These are phyloP conservation scores for Monilinia aucupariae DNA, from an alignment of 2,329 filamentous ascomycete species.

Conservation along the genomic window DNA sequence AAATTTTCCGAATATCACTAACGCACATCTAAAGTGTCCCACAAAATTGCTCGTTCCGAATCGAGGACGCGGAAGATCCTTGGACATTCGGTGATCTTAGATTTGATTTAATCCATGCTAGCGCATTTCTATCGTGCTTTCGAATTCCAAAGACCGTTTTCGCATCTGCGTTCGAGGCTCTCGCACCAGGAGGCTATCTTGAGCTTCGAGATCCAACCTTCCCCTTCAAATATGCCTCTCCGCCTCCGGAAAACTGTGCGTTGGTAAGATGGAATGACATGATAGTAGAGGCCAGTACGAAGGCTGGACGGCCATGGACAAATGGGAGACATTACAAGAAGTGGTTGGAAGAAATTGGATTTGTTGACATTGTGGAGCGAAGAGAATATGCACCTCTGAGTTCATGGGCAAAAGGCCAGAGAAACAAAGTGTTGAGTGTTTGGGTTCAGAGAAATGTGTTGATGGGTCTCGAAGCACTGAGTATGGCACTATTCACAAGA, in stretches of 20 bases:
- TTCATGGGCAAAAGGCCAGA: conserved; percentile 29
- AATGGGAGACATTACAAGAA: conserved; percentile 23
- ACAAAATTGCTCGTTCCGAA: conserved; percentile 31
- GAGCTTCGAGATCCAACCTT: conserved; percentile 13
- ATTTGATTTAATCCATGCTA: conserved; percentile 11
- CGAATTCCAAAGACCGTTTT: conserved; percentile 3
- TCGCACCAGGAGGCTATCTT: conserved; percentile 12
- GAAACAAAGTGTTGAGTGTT: conserved; percentile 27
- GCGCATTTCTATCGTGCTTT: conserved; percentile 9
- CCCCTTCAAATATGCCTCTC: conserved; percentile 5
- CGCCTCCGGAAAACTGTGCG: not conserved
- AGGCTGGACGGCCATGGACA: conserved; percentile 26
- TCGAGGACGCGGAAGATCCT: conserved; percentile 35
- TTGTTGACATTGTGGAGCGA: conserved; percentile 30
- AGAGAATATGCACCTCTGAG: conserved; percentile 29
- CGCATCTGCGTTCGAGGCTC: not conserved
- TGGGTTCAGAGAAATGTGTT: conserved; percentile 26
- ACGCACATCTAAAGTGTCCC: conserved; percentile 21
- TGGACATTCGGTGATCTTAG: conserved; percentile 24
- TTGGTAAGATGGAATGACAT: conserved; percentile 9
- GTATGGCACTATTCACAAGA: conserved; percentile 25
- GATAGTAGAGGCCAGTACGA: conserved; percentile 18
- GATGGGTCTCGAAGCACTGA: conserved; percentile 22
- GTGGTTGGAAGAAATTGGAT: conserved; percentile 32
- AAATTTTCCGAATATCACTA: not conserved